These are phyloP conservation scores for Geranomyces michiganensis DNA, from an alignment of 192 early-diverging fungal genomes.

Conservation along the genomic window DNA sequence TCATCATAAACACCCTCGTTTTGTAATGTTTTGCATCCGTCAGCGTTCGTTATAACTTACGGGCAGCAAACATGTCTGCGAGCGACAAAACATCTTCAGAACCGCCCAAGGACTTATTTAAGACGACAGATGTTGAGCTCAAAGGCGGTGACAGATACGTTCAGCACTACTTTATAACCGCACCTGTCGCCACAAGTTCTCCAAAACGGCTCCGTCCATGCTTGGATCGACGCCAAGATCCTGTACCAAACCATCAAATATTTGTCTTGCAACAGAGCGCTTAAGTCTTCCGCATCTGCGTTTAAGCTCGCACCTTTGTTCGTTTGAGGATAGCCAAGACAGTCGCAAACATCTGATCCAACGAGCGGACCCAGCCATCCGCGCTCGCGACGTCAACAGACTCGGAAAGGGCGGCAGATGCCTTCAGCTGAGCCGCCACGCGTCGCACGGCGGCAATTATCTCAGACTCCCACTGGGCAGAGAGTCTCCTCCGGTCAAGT, in stretches of 20 bases:
- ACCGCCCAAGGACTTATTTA: background rate
- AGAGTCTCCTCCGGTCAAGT: no score
- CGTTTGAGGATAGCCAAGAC: background rate
- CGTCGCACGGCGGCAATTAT: no score
- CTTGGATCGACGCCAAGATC: background rate
- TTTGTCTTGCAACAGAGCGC: background rate
- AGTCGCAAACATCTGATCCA: constrained; percentile 5
- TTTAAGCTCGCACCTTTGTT: background rate
- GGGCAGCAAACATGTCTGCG: background rate
- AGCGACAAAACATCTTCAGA: background rate
- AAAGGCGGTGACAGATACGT: no score
- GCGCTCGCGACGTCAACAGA: no score
- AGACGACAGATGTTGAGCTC: background rate
- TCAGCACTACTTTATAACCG: background rate
- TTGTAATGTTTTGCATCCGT: background rate
- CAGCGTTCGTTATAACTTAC: background rate
- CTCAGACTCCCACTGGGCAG: no score
- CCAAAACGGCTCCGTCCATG: background rate
- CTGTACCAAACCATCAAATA: background rate
- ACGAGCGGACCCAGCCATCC: no score
- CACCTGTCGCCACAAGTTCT: constrained; percentile 1
- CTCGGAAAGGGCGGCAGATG: no score
- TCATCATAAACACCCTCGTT: background rate
- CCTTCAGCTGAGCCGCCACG: no score
- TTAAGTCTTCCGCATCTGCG: background rate